These are phyloP conservation scores for Dunaliella sp. DNA, from an alignment of 139 green algal species.

Conservation along the genomic window DNA sequence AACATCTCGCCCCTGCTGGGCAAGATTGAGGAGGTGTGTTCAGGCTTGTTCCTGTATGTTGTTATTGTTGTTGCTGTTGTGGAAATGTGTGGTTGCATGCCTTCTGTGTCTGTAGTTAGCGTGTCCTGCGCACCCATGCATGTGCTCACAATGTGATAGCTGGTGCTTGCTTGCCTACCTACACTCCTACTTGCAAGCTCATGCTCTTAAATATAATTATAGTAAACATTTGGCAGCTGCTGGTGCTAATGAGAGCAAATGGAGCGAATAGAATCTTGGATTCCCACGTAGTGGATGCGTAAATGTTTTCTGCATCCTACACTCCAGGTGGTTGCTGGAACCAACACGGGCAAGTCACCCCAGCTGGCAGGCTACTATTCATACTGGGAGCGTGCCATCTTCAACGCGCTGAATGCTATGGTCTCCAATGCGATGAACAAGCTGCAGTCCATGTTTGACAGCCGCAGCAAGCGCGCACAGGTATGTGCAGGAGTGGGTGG, in stretches of 20 bases:
- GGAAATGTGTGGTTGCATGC: too few relatives aligned
- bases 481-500: constrained; percentile 20
- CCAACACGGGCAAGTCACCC: constrained; percentile 76
- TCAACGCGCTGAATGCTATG: constrained; percentile 77
- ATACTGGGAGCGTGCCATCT: constrained; percentile 86
- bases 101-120: too few relatives aligned
- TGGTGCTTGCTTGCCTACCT: too few relatives aligned
- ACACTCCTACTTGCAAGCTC: background rate
- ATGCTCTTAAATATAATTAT: background rate
- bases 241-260: background rate
- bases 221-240: background rate
- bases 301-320: background rate
- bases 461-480: constrained; percentile 22
- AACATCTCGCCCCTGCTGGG: constrained; percentile 75
- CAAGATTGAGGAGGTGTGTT: constrained; percentile 70
- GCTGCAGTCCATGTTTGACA: constrained; percentile 49
- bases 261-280: background rate
- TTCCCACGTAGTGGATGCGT: too few relatives aligned
- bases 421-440: constrained; percentile 64
- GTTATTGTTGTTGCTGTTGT: too few relatives aligned
- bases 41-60: too few relatives aligned
- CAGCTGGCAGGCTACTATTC: constrained; percentile 77
- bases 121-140: too few relatives aligned
- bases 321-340: constrained; percentile 71
- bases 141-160: too few relatives aligned